Conservation (phyloP, 768 basidiomycete species). For the Trametes punicea region DNA sequence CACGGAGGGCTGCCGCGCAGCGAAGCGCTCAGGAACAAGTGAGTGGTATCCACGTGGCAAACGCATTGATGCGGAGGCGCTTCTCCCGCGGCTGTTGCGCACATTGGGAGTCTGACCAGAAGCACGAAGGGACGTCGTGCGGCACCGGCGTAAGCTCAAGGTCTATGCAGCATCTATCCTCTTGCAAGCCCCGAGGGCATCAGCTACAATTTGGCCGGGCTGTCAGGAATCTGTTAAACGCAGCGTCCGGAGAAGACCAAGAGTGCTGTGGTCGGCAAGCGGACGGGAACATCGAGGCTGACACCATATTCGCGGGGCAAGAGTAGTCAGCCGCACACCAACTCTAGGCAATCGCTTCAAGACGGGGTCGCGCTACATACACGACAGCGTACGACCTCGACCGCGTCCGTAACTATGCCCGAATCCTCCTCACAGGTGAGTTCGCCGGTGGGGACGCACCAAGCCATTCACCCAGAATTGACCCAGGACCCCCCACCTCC, state of each 20-base stretch:
- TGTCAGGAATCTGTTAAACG: not conserved
- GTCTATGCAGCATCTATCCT: not conserved
- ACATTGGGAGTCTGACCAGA: not conserved
- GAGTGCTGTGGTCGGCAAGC: not conserved
- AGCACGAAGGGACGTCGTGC: not conserved
- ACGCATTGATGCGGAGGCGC: not conserved
- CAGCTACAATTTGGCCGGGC: not conserved
- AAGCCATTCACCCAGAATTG: not conserved
- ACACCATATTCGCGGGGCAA: not conserved
- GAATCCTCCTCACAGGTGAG: not conserved
- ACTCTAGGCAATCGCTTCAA: not conserved
- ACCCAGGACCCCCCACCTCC: not conserved
- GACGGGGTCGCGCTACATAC: not conserved
- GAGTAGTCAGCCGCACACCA: not conserved
- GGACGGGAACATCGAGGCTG: not conserved
- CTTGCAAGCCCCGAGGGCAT: not conserved
- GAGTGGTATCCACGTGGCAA: conserved; percentile 12
- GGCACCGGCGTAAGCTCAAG: too few relatives aligned
- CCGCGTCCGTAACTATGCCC: not conserved
- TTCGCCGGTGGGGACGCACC: not conserved
- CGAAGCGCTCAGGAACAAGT: conserved; percentile 11
- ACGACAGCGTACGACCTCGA: not conserved
- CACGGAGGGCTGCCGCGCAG: not conserved
- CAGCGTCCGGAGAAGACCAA: not conserved
- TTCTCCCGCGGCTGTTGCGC: conserved; percentile 4